phyloP scores from a whole-genome alignment of 1,284 basidiomycete species.

The Hymenochaete sp. region DNA sequence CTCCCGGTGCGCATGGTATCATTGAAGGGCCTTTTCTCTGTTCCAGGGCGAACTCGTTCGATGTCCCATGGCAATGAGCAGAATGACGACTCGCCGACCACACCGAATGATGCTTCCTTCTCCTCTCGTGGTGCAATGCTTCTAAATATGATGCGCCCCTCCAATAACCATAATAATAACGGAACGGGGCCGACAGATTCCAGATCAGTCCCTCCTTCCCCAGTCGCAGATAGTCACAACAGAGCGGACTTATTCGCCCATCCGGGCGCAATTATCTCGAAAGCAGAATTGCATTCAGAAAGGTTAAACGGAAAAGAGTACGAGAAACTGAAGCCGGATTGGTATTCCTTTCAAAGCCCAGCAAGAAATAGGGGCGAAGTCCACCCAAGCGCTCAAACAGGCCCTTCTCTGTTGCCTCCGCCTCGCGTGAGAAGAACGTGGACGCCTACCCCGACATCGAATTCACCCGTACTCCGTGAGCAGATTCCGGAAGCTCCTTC shows the following conservation, averaged over 20 bases:
- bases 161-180: constrained; percentile 28
- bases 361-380: constrained; percentile 13
- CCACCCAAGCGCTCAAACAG: constrained; percentile 28
- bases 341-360: constrained; percentile 15
- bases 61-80: constrained; percentile 37
- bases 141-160: constrained; percentile 40
- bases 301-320: constrained; percentile 8
- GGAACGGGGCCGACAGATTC: constrained; percentile 23
- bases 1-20: constrained; percentile 34
- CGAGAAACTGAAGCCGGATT: constrained; percentile 13
- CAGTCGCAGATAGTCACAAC: neutral
- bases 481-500: constrained; percentile 2
- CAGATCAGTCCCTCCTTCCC: constrained; percentile 21
- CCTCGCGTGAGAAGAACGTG: constrained; percentile 47
- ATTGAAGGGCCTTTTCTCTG: constrained; percentile 51
- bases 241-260: constrained; percentile 5
- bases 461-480: constrained; percentile 5
- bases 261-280: constrained; percentile 11
- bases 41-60: constrained; percentile 30
- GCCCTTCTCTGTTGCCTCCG: constrained; percentile 51
- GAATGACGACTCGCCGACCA: constrained; percentile 18
- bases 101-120: constrained; percentile 26
- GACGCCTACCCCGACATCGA: constrained; percentile 29
- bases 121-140: constrained; percentile 45
- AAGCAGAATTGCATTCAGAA: constrained; percentile 14